Percentiles rank a stretch among this genome's conserved stretches.
Evolutionary conservation across 176 grass and related monocot species (phyloP).

Genomic region (Paspalum notatum): DNA sequence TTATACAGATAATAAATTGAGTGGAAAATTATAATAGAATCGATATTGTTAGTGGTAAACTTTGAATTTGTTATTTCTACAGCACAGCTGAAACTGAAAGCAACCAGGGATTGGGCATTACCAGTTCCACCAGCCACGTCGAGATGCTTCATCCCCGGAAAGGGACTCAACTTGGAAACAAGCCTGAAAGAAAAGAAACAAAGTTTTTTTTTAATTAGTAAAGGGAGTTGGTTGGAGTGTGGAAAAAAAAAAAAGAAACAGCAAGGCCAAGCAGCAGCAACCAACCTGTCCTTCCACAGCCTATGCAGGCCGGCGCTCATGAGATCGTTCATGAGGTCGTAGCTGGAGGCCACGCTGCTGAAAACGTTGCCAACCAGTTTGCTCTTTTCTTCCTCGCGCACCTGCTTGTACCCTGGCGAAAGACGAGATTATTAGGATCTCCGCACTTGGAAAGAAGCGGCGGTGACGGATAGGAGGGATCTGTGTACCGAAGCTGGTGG

Average conservation of each 20-base stretch:
- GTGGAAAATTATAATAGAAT: neutral
- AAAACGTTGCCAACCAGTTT: conserved; percentile 89
- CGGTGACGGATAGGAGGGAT: neutral
- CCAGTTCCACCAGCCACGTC: conserved; percentile 95
- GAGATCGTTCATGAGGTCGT: conserved; percentile 94
- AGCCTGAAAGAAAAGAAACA: conserved; percentile 44
- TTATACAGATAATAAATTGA: neutral
- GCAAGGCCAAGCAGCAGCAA: neutral
- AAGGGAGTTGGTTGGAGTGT: neutral
- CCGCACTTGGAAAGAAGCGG: neutral
- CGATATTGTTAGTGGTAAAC: neutral
- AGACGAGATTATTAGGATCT: neutral
- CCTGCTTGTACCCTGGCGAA: conserved; percentile 73
- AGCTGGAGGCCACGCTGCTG: conserved; percentile 82
- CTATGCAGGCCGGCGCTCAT: conserved; percentile 88
- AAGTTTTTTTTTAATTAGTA: neutral
- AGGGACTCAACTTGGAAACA: conserved; percentile 74
- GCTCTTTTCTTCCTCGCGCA: conserved; percentile 85
- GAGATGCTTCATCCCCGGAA: conserved; percentile 94
- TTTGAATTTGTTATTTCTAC: neutral
- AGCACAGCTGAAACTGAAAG: neutral
- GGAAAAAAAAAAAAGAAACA: too few relatives aligned
- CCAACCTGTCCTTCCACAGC: conserved; percentile 86
- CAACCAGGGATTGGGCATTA: conserved; percentile 14
- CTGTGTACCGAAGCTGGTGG: conserved; percentile 71